Conservation (phyloP, 495 filamentous ascomycete species). For the Penicillium canariense region DNA sequence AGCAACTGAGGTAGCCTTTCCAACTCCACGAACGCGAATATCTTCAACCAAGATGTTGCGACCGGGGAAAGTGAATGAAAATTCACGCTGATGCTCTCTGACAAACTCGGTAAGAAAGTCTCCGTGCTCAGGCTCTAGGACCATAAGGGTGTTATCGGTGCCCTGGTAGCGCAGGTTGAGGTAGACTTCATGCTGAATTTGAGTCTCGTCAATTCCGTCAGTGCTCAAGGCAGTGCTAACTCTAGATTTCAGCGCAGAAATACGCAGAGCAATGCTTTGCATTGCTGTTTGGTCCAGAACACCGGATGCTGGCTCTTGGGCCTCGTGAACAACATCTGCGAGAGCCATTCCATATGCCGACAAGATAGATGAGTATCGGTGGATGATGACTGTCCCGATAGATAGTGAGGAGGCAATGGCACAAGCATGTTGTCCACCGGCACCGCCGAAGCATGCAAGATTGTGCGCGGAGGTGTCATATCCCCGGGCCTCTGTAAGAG, state of each 20-base stretch:
- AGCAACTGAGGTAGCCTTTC: slow-evolving; percentile 17
- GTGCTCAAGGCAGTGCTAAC: slow-evolving; percentile 9
- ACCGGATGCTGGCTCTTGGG: slow-evolving; percentile 46
- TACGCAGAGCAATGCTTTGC: slow-evolving; percentile 33
- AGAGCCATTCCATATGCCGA: slow-evolving; percentile 54
- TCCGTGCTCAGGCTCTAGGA: slow-evolving; percentile 37
- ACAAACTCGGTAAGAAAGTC: slow-evolving; percentile 46
- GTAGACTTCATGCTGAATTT: slow-evolving; percentile 57
- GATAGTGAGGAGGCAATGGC: slow-evolving; percentile 46
- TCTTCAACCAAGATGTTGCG: slow-evolving; percentile 51
- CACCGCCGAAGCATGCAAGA: slow-evolving; percentile 53
- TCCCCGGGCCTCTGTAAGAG: slow-evolving; percentile 50
- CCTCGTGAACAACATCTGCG: slow-evolving; percentile 52
- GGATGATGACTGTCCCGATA: slow-evolving; percentile 49
- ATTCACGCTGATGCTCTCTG: slow-evolving; percentile 48
- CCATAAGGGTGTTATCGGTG: slow-evolving; percentile 53
- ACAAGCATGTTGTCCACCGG: slow-evolving; percentile 55
- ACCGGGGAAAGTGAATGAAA: slow-evolving; percentile 48
- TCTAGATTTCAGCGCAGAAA: slow-evolving; percentile 11
- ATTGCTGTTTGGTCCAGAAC: slow-evolving; percentile 17
- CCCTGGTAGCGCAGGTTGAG: slow-evolving; percentile 55
- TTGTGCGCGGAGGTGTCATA: slow-evolving; percentile 50
- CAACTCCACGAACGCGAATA: slow-evolving; percentile 48
- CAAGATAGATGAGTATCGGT: slow-evolving; percentile 51
- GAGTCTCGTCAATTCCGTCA: slow-evolving; percentile 59